phyloP scores from a whole-genome alignment of 371 early-diverging fungal species.

The Mortierella sp. region DNA sequence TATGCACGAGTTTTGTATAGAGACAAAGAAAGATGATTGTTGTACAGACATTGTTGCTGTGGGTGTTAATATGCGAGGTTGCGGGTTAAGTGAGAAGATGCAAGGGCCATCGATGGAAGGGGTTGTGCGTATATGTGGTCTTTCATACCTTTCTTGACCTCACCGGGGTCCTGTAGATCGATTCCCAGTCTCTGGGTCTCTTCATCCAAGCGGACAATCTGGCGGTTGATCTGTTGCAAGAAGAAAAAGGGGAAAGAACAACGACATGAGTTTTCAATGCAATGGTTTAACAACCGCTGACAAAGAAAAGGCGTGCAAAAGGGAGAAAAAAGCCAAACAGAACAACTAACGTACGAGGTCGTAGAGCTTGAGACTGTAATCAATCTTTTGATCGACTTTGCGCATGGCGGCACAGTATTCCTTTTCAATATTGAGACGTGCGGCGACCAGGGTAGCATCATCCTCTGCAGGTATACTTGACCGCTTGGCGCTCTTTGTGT shows the following conservation, averaged over 20 bases:
- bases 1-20: too few relatives aligned
- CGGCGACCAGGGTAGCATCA: conserved; percentile 34
- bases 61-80: too few relatives aligned
- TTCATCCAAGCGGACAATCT: conserved; percentile 51
- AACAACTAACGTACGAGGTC: conserved; percentile 33
- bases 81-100: neutral
- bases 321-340: too few relatives aligned
- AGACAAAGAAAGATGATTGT: neutral
- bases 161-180: conserved; percentile 47
- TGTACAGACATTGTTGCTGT: too few relatives aligned
- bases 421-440: conserved; percentile 48
- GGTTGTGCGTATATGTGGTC: neutral
- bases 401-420: conserved; percentile 44
- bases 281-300: neutral
- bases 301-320: too few relatives aligned
- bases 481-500: conserved; percentile 47
- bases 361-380: conserved; percentile 38
- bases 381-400: conserved; percentile 55
- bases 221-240: conserved; percentile 44
- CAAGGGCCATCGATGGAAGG: too few relatives aligned
- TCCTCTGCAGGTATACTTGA: conserved; percentile 39
- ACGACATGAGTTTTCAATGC: too few relatives aligned
- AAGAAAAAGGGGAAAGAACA: too few relatives aligned
- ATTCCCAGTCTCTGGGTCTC: conserved; percentile 51
- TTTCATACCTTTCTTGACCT: conserved; percentile 48